phyloP scores from a whole-genome alignment of 1,139 yeast species.

The Geotrichum restrictum region DNA sequence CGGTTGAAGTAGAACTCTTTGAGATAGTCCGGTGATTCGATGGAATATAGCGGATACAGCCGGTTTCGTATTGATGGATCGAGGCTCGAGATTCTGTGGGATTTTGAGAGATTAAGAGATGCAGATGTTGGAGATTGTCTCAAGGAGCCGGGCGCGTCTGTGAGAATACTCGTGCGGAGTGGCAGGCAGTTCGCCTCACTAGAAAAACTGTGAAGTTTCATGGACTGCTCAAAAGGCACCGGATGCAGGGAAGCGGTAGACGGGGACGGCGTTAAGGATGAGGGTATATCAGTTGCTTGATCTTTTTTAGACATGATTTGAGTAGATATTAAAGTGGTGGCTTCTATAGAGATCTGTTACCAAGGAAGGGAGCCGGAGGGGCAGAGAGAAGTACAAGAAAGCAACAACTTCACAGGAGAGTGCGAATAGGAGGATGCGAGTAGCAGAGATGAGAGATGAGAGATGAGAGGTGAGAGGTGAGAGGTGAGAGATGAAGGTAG shows the following conservation, averaged over 20 bases:
- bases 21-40: conserved; percentile 11
- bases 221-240: background rate
- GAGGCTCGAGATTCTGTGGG: conserved; percentile 5
- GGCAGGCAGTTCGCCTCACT: background rate
- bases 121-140: conserved; percentile 10
- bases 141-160: conserved; percentile 2
- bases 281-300: background rate
- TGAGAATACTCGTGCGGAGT: conserved; percentile 2
- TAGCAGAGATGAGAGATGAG: background rate
- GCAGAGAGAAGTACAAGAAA: background rate
- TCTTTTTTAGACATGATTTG: background rate
- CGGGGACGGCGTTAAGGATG: background rate
- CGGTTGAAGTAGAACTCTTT: conserved; percentile 15
- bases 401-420: background rate
- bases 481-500: too few relatives aligned
- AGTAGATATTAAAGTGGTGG: background rate
- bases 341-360: background rate
- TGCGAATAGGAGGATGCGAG: too few relatives aligned
- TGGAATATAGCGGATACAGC: conserved; percentile 17
- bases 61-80: conserved; percentile 8
- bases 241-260: background rate
- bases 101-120: conserved; percentile 3
- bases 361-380: background rate
- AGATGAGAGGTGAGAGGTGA: too few relatives aligned
- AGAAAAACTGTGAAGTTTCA: background rate